Evolutionary conservation across 192 early-diverging fungal genomes (phyloP).

Genomic region (Umbelopsis sp.): DNA sequence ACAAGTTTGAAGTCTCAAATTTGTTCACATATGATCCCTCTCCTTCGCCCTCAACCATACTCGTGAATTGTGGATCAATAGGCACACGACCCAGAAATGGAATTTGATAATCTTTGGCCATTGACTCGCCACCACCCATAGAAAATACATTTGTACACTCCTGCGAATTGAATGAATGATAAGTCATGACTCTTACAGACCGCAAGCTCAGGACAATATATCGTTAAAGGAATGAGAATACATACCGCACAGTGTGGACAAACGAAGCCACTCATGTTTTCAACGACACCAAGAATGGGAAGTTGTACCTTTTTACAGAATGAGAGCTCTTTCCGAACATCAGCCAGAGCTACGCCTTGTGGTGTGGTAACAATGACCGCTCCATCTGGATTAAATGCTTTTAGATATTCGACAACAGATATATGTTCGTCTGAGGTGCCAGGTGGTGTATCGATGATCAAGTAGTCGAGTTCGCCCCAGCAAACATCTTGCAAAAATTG

Average conservation of each 20-base stretch:
- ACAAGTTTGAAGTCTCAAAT: conserved; percentile 55
- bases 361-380: conserved; percentile 98
- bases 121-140: conserved; percentile 87
- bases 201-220: conserved; percentile 32
- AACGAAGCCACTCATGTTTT: conserved; percentile 97
- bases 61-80: conserved; percentile 82
- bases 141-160: conserved; percentile 93
- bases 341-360: conserved; percentile 77
- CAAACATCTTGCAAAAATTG: conserved; percentile 96
- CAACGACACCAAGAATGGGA: conserved; percentile 87
- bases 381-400: conserved; percentile 78
- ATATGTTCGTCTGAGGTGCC: conserved; percentile 98
- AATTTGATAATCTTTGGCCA: conserved; percentile 84
- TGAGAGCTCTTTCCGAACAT: conserved; percentile 94
- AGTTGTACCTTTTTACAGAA: conserved; percentile 90
- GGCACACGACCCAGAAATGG: conserved; percentile 91
- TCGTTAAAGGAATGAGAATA: background rate
- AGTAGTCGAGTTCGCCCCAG: conserved; percentile 95
- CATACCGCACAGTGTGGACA: conserved; percentile 80
- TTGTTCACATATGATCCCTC: conserved; percentile 45
- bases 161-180: conserved; percentile 49
- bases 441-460: conserved; percentile 97
- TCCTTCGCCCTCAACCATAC: conserved; percentile 59
- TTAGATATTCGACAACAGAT: conserved; percentile 88
- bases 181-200: conserved; percentile 57